A percentile compares a stretch with the other conserved stretches of the same genome.
Evolutionary conservation across 2,329 filamentous ascomycete species (phyloP).

Genomic region (Emergomyces orientalis): DNA sequence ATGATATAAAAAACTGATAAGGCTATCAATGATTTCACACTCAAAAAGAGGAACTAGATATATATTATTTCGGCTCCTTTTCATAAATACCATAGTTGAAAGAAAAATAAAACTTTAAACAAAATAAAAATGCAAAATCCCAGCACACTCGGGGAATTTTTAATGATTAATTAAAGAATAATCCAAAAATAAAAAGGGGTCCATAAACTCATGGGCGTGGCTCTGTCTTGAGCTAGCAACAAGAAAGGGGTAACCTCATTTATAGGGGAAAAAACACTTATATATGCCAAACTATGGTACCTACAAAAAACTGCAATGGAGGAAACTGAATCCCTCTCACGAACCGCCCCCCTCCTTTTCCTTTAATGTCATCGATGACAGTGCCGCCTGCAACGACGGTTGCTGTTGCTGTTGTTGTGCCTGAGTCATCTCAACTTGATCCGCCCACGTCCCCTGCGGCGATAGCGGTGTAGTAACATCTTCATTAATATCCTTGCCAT

Average conservation of each 20-base stretch:
- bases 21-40: too few relatives aligned
- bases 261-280: background rate
- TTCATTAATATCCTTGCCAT: background rate
- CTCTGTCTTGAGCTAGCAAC: background rate
- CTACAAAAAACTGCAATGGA: background rate
- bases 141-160: background rate
- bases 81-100: background rate
- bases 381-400: background rate
- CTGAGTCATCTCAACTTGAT: conserved; percentile 15
- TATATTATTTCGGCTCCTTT: too few relatives aligned
- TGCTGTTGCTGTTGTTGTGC: background rate
- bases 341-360: background rate
- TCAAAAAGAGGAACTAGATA: too few relatives aligned
- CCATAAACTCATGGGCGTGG: background rate
- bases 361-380: background rate
- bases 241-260: background rate
- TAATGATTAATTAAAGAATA: background rate
- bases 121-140: background rate
- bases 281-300: background rate
- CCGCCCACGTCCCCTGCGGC: conserved; percentile 16
- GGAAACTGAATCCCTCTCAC: background rate
- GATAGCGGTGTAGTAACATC: conserved; percentile 1
- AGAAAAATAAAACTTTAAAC: background rate
- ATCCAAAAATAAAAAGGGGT: background rate
- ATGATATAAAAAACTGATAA: background rate